Evolutionary conservation across 306 rosid genomes (phyloP).

Genomic region (Alnus glutinosa): DNA sequence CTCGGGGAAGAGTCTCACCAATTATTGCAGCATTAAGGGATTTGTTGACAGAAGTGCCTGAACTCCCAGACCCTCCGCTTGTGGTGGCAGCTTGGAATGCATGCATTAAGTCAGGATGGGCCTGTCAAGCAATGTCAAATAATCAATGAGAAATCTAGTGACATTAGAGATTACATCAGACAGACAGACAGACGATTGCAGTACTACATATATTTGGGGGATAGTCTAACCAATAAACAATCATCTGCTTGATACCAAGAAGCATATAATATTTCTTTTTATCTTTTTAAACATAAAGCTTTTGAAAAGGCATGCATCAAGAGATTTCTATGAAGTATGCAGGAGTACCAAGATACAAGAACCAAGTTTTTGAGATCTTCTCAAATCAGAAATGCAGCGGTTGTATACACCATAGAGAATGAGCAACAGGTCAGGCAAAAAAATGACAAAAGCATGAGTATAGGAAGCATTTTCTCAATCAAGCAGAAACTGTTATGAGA

Average conservation of each 20-base stretch:
- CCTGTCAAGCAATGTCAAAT: conserved; percentile 42
- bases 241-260: not conserved
- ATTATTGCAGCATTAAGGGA: conserved; percentile 80
- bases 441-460: not conserved
- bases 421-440: not conserved
- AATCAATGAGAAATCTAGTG: not conserved
- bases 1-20: conserved; percentile 73
- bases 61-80: conserved; percentile 84
- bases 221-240: not conserved
- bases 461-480: not conserved
- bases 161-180: conserved; percentile 13
- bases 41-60: conserved; percentile 61
- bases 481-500: not conserved
- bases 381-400: not conserved
- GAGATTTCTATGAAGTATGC: not conserved
- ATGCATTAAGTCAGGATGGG: conserved; percentile 86
- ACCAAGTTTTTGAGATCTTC: not conserved
- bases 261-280: not conserved
- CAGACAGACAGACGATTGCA: not conserved
- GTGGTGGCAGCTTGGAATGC: conserved; percentile 92
- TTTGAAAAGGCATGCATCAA: not conserved
- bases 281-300: not conserved
- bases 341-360: not conserved
- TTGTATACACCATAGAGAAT: conserved; percentile 1
- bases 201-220: not conserved